Conservation (phyloP, 331 rosid species). For the Malus hybrid region DNA sequence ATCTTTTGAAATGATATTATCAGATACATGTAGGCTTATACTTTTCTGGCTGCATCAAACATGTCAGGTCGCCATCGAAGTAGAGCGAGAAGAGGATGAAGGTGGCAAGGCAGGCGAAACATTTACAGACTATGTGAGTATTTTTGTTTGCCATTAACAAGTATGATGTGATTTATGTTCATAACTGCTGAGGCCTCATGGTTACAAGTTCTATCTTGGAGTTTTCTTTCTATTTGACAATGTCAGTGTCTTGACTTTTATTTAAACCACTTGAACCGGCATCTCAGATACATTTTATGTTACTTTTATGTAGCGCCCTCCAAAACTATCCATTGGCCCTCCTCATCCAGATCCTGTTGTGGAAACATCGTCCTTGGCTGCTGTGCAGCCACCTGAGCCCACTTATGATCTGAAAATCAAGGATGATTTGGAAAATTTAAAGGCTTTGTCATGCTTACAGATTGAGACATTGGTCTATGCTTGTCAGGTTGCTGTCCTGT, state of each 20-base stretch:
- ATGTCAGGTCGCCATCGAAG: conserved; percentile 89
- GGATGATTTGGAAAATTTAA: conserved; percentile 56
- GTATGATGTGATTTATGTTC: background rate
- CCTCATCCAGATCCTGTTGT: conserved; percentile 93
- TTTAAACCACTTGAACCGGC: conserved; percentile 17
- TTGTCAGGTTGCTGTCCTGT: conserved; percentile 77
- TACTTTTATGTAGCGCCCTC: conserved; percentile 71
- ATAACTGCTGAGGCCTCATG: background rate
- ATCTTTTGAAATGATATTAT: background rate
- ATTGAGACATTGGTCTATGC: conserved; percentile 96
- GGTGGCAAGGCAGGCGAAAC: conserved; percentile 95
- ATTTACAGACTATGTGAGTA: conserved; percentile 93
- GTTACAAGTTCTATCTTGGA: conserved; percentile 12
- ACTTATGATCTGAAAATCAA: conserved; percentile 65
- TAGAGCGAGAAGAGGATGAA: conserved; percentile 98
- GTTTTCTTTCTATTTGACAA: background rate
- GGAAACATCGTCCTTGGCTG: conserved; percentile 95
- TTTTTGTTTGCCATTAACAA: background rate
- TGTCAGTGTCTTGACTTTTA: conserved; percentile 11
- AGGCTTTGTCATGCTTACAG: conserved; percentile 89
- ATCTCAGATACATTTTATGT: conserved; percentile 20
- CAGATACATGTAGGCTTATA: background rate
- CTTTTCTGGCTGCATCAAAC: background rate
- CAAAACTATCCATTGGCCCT: conserved; percentile 85
- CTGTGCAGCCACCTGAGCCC: conserved; percentile 99